These are phyloP conservation scores for Ophiocordyceps unilateralis DNA, from an alignment of 2,329 filamentous ascomycete species.

Conservation along the genomic window DNA sequence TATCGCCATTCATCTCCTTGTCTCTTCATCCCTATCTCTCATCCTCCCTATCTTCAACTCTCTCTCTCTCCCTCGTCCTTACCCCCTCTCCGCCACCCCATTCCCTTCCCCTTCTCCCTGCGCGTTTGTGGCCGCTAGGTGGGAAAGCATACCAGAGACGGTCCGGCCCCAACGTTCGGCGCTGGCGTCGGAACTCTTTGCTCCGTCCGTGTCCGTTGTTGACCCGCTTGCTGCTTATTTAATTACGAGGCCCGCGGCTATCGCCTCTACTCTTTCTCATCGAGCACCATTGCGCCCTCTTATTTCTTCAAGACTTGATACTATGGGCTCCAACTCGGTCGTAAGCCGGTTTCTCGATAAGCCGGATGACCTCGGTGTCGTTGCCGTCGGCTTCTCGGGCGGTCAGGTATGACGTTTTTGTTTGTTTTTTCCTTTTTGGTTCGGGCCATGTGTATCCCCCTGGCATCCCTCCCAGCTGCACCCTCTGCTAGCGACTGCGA, in stretches of 20 bases:
- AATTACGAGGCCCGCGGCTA: not conserved
- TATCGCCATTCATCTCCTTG: not conserved
- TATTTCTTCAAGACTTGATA: constrained; percentile 1
- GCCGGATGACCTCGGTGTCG: constrained; percentile 68
- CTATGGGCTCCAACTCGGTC: constrained; percentile 36
- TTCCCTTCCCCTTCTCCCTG: not conserved
- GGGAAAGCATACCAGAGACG: not conserved
- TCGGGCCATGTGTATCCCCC: not conserved
- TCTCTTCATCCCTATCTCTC: not conserved
- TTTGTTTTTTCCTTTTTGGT: not conserved
- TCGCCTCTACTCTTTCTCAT: not conserved
- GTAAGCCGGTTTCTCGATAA: constrained; percentile 62
- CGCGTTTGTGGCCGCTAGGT: not conserved
- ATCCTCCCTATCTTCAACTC: not conserved
- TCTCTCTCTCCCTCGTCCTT: not conserved
- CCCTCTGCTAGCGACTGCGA: not conserved
- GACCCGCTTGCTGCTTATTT: not conserved
- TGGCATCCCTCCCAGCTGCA: not conserved
- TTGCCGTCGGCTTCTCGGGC: constrained; percentile 90
- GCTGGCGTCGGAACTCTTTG: too few species aligned
- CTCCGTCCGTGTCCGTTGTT: too few species aligned
- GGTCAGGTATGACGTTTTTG: constrained; percentile 53
- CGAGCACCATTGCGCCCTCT: not conserved
- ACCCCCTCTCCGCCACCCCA: not conserved
- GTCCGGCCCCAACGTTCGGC: too few species aligned